Evolutionary conservation across 805 yeast genomes (phyloP).

Genomic region (Pichia occidentalis): DNA sequence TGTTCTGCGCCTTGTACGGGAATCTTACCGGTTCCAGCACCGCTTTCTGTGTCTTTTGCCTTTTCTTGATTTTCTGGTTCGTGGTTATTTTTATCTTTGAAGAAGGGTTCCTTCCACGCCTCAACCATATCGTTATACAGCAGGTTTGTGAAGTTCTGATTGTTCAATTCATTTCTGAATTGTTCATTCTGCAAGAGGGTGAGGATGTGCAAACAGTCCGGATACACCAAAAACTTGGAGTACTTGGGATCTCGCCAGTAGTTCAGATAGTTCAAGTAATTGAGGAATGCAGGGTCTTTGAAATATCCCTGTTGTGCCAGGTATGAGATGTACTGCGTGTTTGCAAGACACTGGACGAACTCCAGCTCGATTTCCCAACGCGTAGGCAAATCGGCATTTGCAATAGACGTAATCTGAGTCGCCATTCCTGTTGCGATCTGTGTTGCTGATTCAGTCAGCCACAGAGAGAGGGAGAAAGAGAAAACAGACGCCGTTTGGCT

Average conservation of each 20-base stretch:
- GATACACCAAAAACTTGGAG: constrained; percentile 68
- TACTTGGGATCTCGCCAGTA: constrained; percentile 79
- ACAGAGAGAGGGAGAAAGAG: no score
- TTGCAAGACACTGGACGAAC: constrained; percentile 87
- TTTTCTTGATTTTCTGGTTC: no score
- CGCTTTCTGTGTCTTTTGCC: neutral
- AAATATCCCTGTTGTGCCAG: constrained; percentile 79
- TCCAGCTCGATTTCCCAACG: constrained; percentile 88
- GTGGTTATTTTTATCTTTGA: constrained; percentile 13
- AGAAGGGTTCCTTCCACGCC: constrained; percentile 48
- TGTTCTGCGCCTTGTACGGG: no score
- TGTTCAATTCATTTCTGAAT: constrained; percentile 49
- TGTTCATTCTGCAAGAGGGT: constrained; percentile 50
- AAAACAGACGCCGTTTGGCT: no score
- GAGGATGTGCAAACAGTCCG: constrained; percentile 80
- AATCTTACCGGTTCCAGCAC: neutral
- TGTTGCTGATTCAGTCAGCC: no score
- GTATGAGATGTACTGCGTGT: constrained; percentile 79
- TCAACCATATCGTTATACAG: constrained; percentile 72
- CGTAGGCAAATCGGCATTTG: constrained; percentile 45
- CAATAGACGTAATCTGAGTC: neutral
- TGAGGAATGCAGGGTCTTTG: constrained; percentile 63
- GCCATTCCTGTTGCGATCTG: neutral
- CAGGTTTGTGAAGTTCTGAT: constrained; percentile 50
- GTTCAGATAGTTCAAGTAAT: constrained; percentile 71